Percentiles rank a stretch among this genome's conserved stretches.
phyloP scores from a whole-genome alignment of 2,329 filamentous ascomycete species.

The Dryadomyces sulphureus region DNA sequence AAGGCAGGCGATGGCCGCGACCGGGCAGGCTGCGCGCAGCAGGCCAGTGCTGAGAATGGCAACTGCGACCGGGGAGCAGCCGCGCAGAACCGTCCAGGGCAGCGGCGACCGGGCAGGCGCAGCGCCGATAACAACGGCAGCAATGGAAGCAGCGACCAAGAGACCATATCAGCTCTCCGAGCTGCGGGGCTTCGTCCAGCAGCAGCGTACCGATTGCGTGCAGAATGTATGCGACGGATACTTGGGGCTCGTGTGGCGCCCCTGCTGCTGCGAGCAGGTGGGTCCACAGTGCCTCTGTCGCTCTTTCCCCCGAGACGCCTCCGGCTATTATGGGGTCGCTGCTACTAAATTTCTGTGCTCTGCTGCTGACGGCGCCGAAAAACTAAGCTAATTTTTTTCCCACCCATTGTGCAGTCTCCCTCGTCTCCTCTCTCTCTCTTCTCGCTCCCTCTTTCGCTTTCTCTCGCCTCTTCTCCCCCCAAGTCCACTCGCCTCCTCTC shows the following conservation, averaged over 20 bases:
- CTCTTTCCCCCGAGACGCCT: constrained; percentile 9
- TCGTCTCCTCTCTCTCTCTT: background rate
- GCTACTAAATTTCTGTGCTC: background rate
- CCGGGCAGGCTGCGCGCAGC: too few species aligned
- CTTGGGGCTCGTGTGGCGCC: background rate
- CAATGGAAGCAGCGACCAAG: too few species aligned
- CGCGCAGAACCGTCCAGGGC: too few species aligned
- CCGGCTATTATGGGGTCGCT: background rate
- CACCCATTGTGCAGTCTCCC: constrained; percentile 1
- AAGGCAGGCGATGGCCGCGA: too few species aligned
- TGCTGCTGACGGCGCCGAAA: constrained; percentile 2
- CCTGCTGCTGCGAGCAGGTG: background rate
- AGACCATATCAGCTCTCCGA: too few species aligned
- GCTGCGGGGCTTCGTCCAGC: too few species aligned
- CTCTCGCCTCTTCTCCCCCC: background rate
- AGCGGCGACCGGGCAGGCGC: too few species aligned
- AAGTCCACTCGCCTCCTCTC: background rate
- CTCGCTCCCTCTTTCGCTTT: background rate
- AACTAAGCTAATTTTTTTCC: constrained; percentile 6
- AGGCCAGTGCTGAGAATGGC: too few species aligned
- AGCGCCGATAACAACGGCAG: too few species aligned
- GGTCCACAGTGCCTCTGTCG: constrained; percentile 3
- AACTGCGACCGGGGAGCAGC: too few species aligned
- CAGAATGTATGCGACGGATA: background rate
- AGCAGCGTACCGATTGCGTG: background rate